phyloP scores from a whole-genome alignment of 192 early-diverging fungal genomes.

The Dissophora globulifera region DNA sequence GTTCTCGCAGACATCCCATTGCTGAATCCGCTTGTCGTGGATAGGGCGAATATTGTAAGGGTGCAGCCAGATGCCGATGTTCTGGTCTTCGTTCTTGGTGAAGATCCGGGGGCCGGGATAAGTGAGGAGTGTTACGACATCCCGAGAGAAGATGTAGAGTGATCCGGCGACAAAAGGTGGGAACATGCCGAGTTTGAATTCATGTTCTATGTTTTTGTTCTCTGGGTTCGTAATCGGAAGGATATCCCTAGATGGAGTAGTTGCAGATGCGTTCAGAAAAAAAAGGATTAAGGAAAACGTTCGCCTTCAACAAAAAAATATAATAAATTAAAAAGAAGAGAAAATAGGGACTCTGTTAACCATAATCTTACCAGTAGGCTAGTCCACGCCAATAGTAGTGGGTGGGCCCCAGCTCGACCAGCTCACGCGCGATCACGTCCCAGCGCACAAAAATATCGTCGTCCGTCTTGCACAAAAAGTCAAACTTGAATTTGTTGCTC shows the following conservation, averaged over 20 bases:
- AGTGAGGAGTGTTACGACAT: constrained; percentile 62
- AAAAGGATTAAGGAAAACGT: no score
- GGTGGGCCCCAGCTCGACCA: constrained; percentile 55
- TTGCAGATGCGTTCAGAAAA: no score
- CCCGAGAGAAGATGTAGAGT: constrained; percentile 69
- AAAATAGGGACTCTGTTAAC: no score
- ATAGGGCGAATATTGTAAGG: constrained; percentile 68
- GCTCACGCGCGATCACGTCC: constrained; percentile 62
- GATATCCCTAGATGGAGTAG: constrained; percentile 59
- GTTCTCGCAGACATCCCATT: constrained; percentile 70
- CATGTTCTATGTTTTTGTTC: constrained; percentile 61
- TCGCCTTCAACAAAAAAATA: no score
- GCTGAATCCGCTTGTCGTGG: constrained; percentile 68
- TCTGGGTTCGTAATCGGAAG: constrained; percentile 60
- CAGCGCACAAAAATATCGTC: constrained; percentile 71
- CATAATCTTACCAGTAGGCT: constrained; percentile 61
- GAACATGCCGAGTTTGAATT: constrained; percentile 64
- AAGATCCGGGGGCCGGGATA: constrained; percentile 64
- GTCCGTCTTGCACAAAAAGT: constrained; percentile 68
- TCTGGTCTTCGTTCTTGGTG: constrained; percentile 69
- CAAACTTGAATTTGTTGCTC: constrained; percentile 63
- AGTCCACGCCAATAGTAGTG: constrained; percentile 68
- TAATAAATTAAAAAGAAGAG: no score
- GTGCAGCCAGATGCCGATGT: constrained; percentile 70
- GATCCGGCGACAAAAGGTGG: constrained; percentile 70